Evolutionary conservation across 106 monocot species (phyloP), one percentile per base, ranked within the genome.

Genomic region (Allium sativum): DNA sequence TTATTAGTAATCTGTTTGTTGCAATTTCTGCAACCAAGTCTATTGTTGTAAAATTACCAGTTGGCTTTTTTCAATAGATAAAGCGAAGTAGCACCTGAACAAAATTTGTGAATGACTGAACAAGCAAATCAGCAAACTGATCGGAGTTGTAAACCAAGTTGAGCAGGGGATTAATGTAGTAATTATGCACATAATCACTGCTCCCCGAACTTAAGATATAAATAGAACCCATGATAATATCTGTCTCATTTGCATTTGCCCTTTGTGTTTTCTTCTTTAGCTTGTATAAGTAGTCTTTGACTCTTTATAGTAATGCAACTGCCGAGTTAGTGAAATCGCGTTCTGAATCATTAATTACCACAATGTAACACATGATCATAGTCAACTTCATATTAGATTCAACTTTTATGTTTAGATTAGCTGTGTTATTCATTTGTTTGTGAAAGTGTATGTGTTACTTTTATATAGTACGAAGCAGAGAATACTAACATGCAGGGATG

Each of bases 181-280:
- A 94, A 59, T 94, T 94, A 71, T 94, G 89, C 14, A 94, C 50
- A n/a, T n/a, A n/a, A n/a, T n/a, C n/a, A n/a, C n/a, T n/a, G n/a
- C n/a, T n/a, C n/a, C n/a, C n/a, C n/a, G n/a, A n/a, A n/a, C n/a
- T n/a, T n/a, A n/a, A n/a, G n/a, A n/a, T n/a, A n/a, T n/a, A n/a
- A n/a, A n/a, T n/a, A n/a, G n/a, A n/a, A n/a, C n/a, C n/a, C n/a
- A n/a, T n/a, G n/a, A n/a, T n/a, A n/a, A n/a, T n/a, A n/a, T n/a
- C n/a, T n/a, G n/a, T n/a, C n/a, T n/a, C n/a, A n/a, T n/a, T n/a
- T n/a, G n/a, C n/a, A n/a, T n/a, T n/a, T n/a, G n/a, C n/a, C n/a
- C n/a, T n/a, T n/a, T n/a, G n/a, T n/a, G n/a, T n/a, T n/a, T n/a
- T 31, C 53, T 18, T 12, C 66, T 9, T 57, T 65, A 90, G 53